Conservation (phyloP, 139 green algal genomes). For the Picochlorum sp. region DNA sequence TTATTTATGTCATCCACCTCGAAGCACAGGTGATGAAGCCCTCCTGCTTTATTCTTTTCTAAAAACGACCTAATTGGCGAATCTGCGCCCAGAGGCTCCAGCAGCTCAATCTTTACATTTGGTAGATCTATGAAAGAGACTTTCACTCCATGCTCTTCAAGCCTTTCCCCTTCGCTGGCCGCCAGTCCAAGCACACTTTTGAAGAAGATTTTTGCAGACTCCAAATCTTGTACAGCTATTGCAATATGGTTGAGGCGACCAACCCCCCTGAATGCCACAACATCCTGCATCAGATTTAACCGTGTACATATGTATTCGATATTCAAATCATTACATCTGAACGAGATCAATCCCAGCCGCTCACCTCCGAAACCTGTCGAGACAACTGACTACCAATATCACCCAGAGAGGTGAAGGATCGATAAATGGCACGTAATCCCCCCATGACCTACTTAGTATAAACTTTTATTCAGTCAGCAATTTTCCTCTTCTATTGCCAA, state of each 20-base stretch:
- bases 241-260: conserved; percentile 53
- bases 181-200: conserved; percentile 30
- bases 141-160: conserved; percentile 47
- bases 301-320: too few relatives aligned
- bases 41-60: conserved; percentile 35
- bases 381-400: too few relatives aligned
- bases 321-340: too few relatives aligned
- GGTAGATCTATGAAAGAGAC: conserved; percentile 52
- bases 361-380: too few relatives aligned
- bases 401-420: too few relatives aligned
- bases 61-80: conserved; percentile 47
- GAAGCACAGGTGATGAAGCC: conserved; percentile 55
- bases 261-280: too few relatives aligned
- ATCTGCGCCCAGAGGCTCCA: conserved; percentile 39
- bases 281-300: too few relatives aligned
- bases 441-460: too few relatives aligned
- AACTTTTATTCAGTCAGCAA: too few relatives aligned
- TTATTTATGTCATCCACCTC: conserved; percentile 27
- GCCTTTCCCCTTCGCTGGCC: conserved; percentile 34
- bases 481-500: too few relatives aligned
- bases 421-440: too few relatives aligned
- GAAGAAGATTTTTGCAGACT: conserved; percentile 34
- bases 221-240: conserved; percentile 39
- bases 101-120: conserved; percentile 51
- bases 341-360: too few relatives aligned